Conservation (phyloP, 306 rosid genomes). For the Corylus avellana region DNA sequence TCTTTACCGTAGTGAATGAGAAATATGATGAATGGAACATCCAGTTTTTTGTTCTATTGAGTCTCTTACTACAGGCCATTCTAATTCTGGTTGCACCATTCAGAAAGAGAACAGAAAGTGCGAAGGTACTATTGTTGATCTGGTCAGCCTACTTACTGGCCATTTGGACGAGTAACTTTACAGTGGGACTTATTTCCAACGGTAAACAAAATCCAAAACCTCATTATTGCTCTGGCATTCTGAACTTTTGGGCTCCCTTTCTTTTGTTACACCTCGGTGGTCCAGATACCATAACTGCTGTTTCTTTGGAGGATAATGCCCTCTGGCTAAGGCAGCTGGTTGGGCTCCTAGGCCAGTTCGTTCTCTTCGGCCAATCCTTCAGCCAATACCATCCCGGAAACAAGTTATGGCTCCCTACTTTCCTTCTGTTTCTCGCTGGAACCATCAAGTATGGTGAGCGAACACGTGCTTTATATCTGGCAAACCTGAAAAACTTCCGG, state of each 20-base stretch:
- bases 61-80: neutral
- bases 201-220: neutral
- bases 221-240: neutral
- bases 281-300: constrained; percentile 35
- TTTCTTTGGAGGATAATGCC: constrained; percentile 41
- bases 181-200: constrained; percentile 14
- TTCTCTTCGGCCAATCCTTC: constrained; percentile 33
- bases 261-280: constrained; percentile 27
- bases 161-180: neutral
- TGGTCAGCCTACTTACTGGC: constrained; percentile 15
- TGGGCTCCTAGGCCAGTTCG: constrained; percentile 19
- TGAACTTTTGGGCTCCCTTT: constrained; percentile 29
- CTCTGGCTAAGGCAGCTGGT: constrained; percentile 41
- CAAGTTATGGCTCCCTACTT: constrained; percentile 20
- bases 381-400: neutral
- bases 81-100: neutral
- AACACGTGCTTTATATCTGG: constrained; percentile 25
- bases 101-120: no score
- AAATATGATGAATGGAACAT: neutral
- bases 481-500: constrained; percentile 28
- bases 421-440: constrained; percentile 33
- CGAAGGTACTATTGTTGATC: neutral
- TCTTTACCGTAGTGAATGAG: no score
- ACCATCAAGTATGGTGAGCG: constrained; percentile 38
- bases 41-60: neutral